A percentile compares a stretch with the other conserved stretches of the same genome.
phyloP scores from a whole-genome alignment of 192 early-diverging fungal genomes.

The Phlyctochytrium arcticum region DNA sequence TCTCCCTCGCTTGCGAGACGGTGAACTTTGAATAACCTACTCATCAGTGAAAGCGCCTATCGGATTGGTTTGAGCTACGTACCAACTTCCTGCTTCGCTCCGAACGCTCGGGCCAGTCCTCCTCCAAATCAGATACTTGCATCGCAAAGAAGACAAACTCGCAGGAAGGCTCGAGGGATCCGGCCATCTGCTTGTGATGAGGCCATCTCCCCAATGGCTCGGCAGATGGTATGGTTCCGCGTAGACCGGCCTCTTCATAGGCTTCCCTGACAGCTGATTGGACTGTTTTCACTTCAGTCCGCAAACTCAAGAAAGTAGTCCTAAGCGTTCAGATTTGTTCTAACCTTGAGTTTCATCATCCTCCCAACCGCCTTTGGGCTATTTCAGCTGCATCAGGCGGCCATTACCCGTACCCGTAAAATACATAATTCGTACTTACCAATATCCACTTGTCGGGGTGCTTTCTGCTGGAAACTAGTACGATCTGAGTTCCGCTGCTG shows the following conservation, averaged over 20 bases:
- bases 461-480: conserved; percentile 5
- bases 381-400: too few species aligned
- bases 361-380: conserved; percentile 20
- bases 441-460: neutral
- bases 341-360: conserved; percentile 11
- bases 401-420: neutral
- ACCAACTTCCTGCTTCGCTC: neutral
- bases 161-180: neutral
- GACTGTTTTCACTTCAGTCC: neutral
- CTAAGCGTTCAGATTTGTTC: neutral
- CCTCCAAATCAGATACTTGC: neutral
- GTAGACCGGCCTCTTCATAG: conserved; percentile 6
- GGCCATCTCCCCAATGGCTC: neutral
- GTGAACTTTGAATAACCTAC: too few species aligned
- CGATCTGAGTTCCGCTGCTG: neutral
- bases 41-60: too few species aligned
- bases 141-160: conserved; percentile 15
- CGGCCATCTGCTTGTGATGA: conserved; percentile 3
- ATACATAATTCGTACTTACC: neutral
- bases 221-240: neutral
- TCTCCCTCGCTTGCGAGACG: too few species aligned
- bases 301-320: neutral
- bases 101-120: neutral
- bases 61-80: too few species aligned
- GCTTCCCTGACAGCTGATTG: conserved; percentile 3